These are phyloP conservation scores for Petunia hybrid DNA, from an alignment of 305 asterid genomes.

Conservation along the genomic window DNA sequence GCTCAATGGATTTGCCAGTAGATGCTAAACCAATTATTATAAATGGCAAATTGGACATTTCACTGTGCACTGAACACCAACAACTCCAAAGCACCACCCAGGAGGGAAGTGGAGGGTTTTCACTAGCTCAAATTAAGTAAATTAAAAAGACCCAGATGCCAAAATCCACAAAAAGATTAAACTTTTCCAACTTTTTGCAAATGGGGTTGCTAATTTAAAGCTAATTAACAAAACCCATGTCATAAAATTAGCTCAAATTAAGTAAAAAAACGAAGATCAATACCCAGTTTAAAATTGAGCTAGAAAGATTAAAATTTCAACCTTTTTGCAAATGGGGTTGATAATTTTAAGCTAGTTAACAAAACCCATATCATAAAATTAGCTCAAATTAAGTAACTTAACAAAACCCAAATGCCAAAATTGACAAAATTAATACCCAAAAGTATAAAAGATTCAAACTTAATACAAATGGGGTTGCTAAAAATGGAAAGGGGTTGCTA, in stretches of 20 bases:
- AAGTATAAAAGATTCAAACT: not conserved
- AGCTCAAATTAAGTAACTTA: not conserved
- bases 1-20: too few relatives aligned
- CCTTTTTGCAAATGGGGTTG: too few relatives aligned
- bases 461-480: slow-evolving; percentile 34
- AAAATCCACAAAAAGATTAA: not conserved
- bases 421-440: too few relatives aligned
- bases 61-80: too few relatives aligned
- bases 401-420: too few relatives aligned
- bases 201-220: slow-evolving; percentile 1
- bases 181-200: too few relatives aligned
- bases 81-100: too few relatives aligned
- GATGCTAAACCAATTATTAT: too few relatives aligned
- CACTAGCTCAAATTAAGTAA: slow-evolving; percentile 15
- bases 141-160: slow-evolving; percentile 31
- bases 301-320: too few relatives aligned
- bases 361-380: not conserved
- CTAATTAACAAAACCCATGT: not conserved
- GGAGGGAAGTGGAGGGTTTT: too few relatives aligned
- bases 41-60: too few relatives aligned
- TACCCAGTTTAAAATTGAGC: too few relatives aligned
- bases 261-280: not conserved
- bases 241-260: not conserved
- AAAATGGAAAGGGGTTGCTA: not conserved
- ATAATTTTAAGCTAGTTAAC: slow-evolving; percentile 13